Conservation (phyloP, 2,329 filamentous ascomycete species). For the Epichloe hybrida region DNA sequence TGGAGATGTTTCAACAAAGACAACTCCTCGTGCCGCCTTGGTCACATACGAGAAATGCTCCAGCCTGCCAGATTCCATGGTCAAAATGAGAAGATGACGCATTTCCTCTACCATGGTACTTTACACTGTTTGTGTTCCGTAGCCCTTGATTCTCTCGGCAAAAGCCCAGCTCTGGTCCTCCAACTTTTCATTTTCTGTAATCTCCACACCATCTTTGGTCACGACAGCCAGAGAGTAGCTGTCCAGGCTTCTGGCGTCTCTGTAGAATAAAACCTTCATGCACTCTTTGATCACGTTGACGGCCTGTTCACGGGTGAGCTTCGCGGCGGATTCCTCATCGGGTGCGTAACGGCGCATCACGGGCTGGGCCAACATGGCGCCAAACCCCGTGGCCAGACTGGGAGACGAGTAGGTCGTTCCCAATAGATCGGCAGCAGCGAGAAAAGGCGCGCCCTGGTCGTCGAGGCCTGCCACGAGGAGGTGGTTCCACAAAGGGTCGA, state of each 20-base stretch:
- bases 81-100: background rate
- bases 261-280: constrained; percentile 97
- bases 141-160: constrained; percentile 86
- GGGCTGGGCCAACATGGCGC: constrained; percentile 82
- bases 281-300: constrained; percentile 75
- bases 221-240: constrained; percentile 84
- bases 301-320: constrained; percentile 64
- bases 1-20: no score
- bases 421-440: constrained; percentile 81
- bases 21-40: no score
- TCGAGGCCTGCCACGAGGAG: constrained; percentile 84
- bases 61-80: background rate
- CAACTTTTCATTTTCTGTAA: constrained; percentile 74
- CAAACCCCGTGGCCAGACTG: constrained; percentile 85
- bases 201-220: constrained; percentile 74
- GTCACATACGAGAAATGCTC: background rate
- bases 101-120: background rate
- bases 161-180: constrained; percentile 98
- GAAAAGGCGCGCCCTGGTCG: constrained; percentile 67
- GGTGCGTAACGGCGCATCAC: constrained; percentile 75
- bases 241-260: constrained; percentile 86
- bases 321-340: constrained; percentile 63
- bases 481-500: constrained; percentile 97
- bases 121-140: constrained; percentile 65
- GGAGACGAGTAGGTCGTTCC: constrained; percentile 85